Evolutionary conservation across 257 asterid genomes (phyloP), one percentile per base, ranked within the genome.

Genomic region (Haberlea rhodopensis): DNA sequence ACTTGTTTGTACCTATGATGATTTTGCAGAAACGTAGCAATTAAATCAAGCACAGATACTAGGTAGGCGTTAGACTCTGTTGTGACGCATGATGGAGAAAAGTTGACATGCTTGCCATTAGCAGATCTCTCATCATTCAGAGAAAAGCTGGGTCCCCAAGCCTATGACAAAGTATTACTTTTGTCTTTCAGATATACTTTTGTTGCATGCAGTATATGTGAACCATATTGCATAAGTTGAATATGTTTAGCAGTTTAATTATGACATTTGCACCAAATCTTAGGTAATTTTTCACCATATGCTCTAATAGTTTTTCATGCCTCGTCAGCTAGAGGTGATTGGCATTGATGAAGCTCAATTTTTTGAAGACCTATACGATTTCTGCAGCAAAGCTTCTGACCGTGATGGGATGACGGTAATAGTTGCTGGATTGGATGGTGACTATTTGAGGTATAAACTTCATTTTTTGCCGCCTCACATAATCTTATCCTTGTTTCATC

Each of bases 341-440:
- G 96, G n/a, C n/a, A n/a, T n/a, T n/a, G n/a, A n/a, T n/a, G n/a
- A n/a, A n/a, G n/a, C n/a, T n/a, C n/a, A n/a, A 97, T 57, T 92
- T 71, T 92, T 92, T 23, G 86, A 71, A 18, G 99, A 89, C 80
- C 81, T 89, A 46, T 89, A 84, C 32, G 91, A 85, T 62, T 92
- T 92, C 77, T 92, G 97, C 85, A 49, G 81, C 73, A 66, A 81
- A 78, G 99, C 96, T 57, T 97, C 99, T 18, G 99, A 92, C 67
- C 91, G 28, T 20, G 99, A 92, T 72, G 97, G 97, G 67, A 89
- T 89, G 72, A 85, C 90, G 29, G 69, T 92, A 45, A 81, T 92
- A 60, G 84, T 92, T 75, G 95, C 99, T 55, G 97, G 99, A 15
- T 76, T 92, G 69, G 99, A 92, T 68, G 99, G 99, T 20, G 97